These are phyloP conservation scores for Penicillium canescens DNA, from an alignment of 495 filamentous ascomycete species.

Conservation along the genomic window DNA sequence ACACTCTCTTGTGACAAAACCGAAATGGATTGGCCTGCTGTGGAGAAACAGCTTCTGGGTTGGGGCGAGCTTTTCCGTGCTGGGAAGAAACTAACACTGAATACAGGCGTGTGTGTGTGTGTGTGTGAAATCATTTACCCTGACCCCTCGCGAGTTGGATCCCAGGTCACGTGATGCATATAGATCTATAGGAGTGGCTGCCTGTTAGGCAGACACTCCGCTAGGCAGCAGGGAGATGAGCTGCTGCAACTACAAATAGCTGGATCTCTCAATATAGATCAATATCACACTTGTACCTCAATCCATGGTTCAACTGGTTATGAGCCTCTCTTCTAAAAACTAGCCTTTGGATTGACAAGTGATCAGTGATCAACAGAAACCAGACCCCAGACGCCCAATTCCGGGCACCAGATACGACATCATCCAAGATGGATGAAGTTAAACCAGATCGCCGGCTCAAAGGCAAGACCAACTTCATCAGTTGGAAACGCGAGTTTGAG, in stretches of 20 bases:
- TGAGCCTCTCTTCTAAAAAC: conserved; percentile 2
- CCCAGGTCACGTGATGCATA: too few species aligned
- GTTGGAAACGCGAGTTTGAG: conserved; percentile 1
- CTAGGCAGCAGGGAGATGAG: too few species aligned
- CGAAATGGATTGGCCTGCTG: too few species aligned
- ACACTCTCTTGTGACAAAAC: too few species aligned
- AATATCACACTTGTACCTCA: conserved; percentile 12
- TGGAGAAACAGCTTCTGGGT: too few species aligned
- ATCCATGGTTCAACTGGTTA: conserved; percentile 1
- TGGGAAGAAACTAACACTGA: conserved; percentile 2
- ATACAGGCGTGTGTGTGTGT: background rate
- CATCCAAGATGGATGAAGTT: conserved; percentile 3
- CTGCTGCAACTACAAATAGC: too few species aligned
- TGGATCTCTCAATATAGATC: conserved; percentile 3
- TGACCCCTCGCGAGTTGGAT: too few species aligned
- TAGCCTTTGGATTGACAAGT: conserved; percentile 4
- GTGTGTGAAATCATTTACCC: too few species aligned
- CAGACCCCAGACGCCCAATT: conserved; percentile 1
- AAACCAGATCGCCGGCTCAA: background rate
- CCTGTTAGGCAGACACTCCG: too few species aligned
- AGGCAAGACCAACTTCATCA: conserved; percentile 2
- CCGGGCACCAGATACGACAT: background rate
- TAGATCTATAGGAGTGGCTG: too few species aligned
- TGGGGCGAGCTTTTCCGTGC: background rate
- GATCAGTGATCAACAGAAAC: conserved; percentile 1